Evolutionary conservation across 768 basidiomycete species (phyloP), one percentile per base, ranked within the genome.

Genomic region (Mycena vulgaris): DNA sequence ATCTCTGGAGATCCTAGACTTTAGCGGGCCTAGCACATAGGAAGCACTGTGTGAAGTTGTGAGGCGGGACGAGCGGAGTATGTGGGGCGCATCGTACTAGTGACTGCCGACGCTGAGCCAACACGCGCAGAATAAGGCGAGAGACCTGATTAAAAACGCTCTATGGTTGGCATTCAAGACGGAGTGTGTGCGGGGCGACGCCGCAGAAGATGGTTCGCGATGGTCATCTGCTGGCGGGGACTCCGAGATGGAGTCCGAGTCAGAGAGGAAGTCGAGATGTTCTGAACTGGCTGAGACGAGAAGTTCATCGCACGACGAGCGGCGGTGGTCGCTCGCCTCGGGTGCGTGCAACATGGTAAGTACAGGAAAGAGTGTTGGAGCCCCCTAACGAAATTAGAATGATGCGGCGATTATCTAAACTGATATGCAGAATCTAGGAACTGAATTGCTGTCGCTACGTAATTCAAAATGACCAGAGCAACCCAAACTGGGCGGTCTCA

Each of bases 1-100:
- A 75, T 95, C 93, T 63, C 68, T 66, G 48, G 72, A 73, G n/a
- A 73, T 73, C n/a, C 68, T 45, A 7, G 68, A 66, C 80, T 95
- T 95, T 66, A 95, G 82, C 13, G 94, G 95, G 0, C 92, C 93
- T 3, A 96, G 86, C 8, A 93, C 89, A 75, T 95, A 91, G 3
- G 88, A 86, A 19, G 90, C 92, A 77, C 93, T 95, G 52, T 8
- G 39, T 63, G 57, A 61, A 56, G n/a, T 65, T 33, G 5, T 55
- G 64, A 57, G 53, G 21, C 55, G 60, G 39, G 1, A 14, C 10
- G 31, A 17, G 9, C 39, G 11, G 6, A 37, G 23, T 7, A 37
- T 14, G 35, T 17, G 23, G 5, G 47, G 47, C 19, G 10, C 19
- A 9, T 80, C 88, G 51, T 75, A 93, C 92, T 92, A 94, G 77